phyloP scores from a whole-genome alignment of 768 basidiomycete species.

The Candolleomyces efflorescens region DNA sequence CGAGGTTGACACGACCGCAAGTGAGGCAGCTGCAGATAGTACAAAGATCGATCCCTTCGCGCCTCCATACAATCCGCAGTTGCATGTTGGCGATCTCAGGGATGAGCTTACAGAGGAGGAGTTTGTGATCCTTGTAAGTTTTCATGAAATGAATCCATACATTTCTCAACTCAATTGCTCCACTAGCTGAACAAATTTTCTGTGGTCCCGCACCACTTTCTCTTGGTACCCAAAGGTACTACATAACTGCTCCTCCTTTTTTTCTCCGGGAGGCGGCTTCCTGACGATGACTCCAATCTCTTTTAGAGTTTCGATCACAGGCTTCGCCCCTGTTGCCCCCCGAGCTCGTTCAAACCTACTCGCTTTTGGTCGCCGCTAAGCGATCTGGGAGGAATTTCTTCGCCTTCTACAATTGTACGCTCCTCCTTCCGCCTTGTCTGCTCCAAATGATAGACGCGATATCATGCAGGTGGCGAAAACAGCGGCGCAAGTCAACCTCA shows the following conservation, averaged over 20 bases:
- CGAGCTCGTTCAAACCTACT: conserved; percentile 75
- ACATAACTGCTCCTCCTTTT: too few species aligned
- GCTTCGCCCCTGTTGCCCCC: conserved; percentile 72
- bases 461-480: conserved; percentile 56
- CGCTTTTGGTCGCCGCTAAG: conserved; percentile 65
- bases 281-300: background rate
- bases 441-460: background rate
- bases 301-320: conserved; percentile 70
- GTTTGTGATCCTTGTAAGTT: conserved; percentile 67
- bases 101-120: conserved; percentile 53
- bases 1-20: conserved; percentile 12
- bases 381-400: conserved; percentile 58
- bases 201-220: conserved; percentile 78
- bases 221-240: conserved; percentile 81
- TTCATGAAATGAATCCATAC: background rate
- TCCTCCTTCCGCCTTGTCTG: conserved; percentile 3
- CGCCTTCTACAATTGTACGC: conserved; percentile 88
- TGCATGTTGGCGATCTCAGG: conserved; percentile 72
- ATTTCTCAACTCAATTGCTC: background rate
- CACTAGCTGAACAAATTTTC: conserved; percentile 82
- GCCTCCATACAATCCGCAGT: conserved; percentile 78
- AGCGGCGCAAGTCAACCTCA: conserved; percentile 90
- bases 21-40: conserved; percentile 18
- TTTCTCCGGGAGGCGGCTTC: too few species aligned
- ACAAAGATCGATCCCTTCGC: conserved; percentile 65